Base-by-base conservation (phyloP, 176 grass and related monocot genomes). In the Lolium rigidum region DNA sequence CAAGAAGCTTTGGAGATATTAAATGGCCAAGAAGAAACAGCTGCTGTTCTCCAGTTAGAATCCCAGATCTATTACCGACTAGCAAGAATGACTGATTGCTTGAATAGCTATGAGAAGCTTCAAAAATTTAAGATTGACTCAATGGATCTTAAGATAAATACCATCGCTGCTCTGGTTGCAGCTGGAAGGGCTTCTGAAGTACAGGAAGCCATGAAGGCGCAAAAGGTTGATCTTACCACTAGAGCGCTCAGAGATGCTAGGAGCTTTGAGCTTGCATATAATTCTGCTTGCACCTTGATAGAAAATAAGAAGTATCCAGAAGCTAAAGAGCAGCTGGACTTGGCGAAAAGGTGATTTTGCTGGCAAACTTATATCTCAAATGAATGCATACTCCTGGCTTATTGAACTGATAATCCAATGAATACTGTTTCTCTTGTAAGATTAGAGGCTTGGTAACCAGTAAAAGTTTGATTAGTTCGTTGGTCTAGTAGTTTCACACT, bases 191-290 rank as follows among this genome's bases (percentile, higher is more conserved):
- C 90, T 77, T 85, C 79, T 76, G 97, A 99, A 84, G 97, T 99
- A 67, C 88, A 93, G 70, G 80, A 78, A 87, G 83, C 86, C 28
- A 94, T 96, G 97, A 93, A 89, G 56, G 79, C 46, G 3, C 89
- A 88, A 69, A 99, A 93, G 82, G 86, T 95, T 86, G 84, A 95
- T 59, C 90, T 92, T 66, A 84, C 85, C 50, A 85, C 86, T 0
- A 91, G 77, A 41, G 90, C 90, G 55, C 90, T 91, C 51, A 95
- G 83, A 79, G 83, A 92, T 89, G 35, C 91, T 39, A 92, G 92
- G 66, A 94, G 89, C 81, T 99, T 93, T 85, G 94, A 99, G 89
- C 87, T 99, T 39, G 88, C 93, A 76, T 99, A 99, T 81, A 99
- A 99, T 71, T 87, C 92, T 83, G 94, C 94, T 78, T 99, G 97